Evolutionary conservation across 2,329 filamentous ascomycete species (phyloP).

Genomic region (Scedosporium minutisporum): DNA sequence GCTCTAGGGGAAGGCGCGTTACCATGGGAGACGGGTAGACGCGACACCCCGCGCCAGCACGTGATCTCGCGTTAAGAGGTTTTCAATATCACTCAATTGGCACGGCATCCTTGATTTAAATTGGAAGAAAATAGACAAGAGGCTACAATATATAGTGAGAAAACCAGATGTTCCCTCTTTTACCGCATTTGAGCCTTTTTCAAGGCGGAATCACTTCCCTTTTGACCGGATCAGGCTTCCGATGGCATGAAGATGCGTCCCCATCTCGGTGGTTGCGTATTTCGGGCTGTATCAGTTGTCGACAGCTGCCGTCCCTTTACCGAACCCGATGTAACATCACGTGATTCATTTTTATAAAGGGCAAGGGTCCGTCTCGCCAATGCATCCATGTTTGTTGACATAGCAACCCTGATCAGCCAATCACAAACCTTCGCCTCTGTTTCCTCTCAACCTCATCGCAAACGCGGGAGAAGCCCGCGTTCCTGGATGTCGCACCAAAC

Average conservation of each 20-base stretch:
- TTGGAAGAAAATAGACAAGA: too few species aligned
- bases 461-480: background rate
- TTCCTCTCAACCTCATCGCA: slow-evolving; percentile 1
- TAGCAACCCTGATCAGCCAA: slow-evolving; percentile 4
- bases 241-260: too few species aligned
- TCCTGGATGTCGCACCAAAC: background rate
- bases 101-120: background rate
- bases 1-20: background rate
- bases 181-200: too few species aligned
- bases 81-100: background rate
- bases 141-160: too few species aligned
- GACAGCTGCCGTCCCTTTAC: too few species aligned
- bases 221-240: too few species aligned
- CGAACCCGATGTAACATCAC: background rate
- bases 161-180: too few species aligned
- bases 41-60: slow-evolving; percentile 22
- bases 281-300: too few species aligned
- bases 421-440: background rate
- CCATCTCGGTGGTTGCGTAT: too few species aligned
- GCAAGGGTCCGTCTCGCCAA: background rate
- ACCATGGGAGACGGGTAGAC: slow-evolving; percentile 13
- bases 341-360: slow-evolving; percentile 11
- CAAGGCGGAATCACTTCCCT: too few species aligned
- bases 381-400: slow-evolving; percentile 14
- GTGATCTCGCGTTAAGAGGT: slow-evolving; percentile 17